phyloP scores from a whole-genome alignment of 768 basidiomycete genomes.

The Lactifluus piperatus region DNA sequence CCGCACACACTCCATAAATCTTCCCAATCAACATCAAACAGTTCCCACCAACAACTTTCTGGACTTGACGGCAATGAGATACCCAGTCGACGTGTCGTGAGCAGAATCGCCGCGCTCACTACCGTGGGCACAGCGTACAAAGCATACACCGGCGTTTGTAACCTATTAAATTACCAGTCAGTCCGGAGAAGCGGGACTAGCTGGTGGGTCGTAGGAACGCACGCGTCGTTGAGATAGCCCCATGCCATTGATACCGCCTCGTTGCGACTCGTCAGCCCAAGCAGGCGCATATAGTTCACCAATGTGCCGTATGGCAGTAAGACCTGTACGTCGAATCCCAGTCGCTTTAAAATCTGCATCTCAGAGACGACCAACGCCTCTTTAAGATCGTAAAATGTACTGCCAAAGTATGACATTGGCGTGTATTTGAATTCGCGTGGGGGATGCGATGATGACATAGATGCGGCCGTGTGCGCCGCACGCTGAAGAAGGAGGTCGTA shows the following conservation, averaged over 20 bases:
- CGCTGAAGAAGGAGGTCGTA: slow-evolving; percentile 86
- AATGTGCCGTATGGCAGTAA: slow-evolving; percentile 90
- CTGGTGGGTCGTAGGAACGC: slow-evolving; percentile 28
- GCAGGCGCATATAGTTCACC: slow-evolving; percentile 86
- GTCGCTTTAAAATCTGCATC: slow-evolving; percentile 94
- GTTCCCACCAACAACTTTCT: slow-evolving; percentile 81
- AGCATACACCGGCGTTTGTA: slow-evolving; percentile 90
- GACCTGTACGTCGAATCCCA: slow-evolving; percentile 92
- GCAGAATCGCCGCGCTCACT: slow-evolving; percentile 81
- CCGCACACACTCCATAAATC: slow-evolving; percentile 83
- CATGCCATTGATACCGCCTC: slow-evolving; percentile 74
- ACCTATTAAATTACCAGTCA: slow-evolving; percentile 35
- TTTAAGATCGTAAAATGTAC: slow-evolving; percentile 88
- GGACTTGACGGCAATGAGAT: slow-evolving; percentile 67
- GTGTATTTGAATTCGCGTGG: slow-evolving; percentile 47
- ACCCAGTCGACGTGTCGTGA: slow-evolving; percentile 61
- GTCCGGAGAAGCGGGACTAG: slow-evolving; percentile 6
- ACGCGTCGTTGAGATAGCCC: slow-evolving; percentile 97
- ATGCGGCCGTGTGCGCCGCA: slow-evolving; percentile 41
- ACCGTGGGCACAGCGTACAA: slow-evolving; percentile 85
- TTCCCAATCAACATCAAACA: slow-evolving; percentile 89
- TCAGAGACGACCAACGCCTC: slow-evolving; percentile 91
- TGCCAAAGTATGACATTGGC: slow-evolving; percentile 85
- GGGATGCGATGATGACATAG: slow-evolving; percentile 28
- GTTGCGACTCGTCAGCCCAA: slow-evolving; percentile 70